Evolutionary conservation across 768 basidiomycete genomes (phyloP), one percentile per base, ranked within the genome.

Genomic region (Collybia nuda): DNA sequence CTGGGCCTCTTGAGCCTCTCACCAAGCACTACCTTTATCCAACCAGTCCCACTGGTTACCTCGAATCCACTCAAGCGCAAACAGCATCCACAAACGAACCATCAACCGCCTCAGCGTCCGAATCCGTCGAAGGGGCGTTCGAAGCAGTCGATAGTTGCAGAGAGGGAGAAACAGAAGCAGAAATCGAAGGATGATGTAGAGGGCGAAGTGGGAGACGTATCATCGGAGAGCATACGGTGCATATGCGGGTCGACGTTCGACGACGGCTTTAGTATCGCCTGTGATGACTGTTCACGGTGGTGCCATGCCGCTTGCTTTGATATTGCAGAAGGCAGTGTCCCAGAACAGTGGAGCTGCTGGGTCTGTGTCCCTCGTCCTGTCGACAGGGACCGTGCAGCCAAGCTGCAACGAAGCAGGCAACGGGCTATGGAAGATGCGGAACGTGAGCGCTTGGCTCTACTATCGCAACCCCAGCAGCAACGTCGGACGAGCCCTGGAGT

Each of bases 331-430:
- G 78, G 74, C 6, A 62, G 58, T 57, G 85, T 89, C 0, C 87
- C 88, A 1, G 90, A 93, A 41, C 80, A 85, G 50, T 93, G 88
- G 76, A 67, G 69, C 19, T 97, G 93, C 66, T 89, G 88, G 78
- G 61, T 74, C 5, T 91, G 90, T 60, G 67, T 75, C 50, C 78
- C 84, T 0, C 56, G 76, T 1, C 58, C 67, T 11, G 77, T 80
- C 17, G 76, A 82, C 56, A 68, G 67, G 45, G 76, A 80, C 32
- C 61, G 72, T 40, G 82, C 81, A 18, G 71, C 71, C 44, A 73
- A 67, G 56, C 55, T 73, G 47, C 76, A 81, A 66, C 66, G 62
- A 58, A 55, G 61, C 59, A 54, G 66, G 66, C 61, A 57, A 28
- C 44, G 56, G 41, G 6, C 48, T 14, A 11, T 36, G 54, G 17